Conservation (phyloP, 352 stramenopile species). For the Saprolegnia diclina region DNA sequence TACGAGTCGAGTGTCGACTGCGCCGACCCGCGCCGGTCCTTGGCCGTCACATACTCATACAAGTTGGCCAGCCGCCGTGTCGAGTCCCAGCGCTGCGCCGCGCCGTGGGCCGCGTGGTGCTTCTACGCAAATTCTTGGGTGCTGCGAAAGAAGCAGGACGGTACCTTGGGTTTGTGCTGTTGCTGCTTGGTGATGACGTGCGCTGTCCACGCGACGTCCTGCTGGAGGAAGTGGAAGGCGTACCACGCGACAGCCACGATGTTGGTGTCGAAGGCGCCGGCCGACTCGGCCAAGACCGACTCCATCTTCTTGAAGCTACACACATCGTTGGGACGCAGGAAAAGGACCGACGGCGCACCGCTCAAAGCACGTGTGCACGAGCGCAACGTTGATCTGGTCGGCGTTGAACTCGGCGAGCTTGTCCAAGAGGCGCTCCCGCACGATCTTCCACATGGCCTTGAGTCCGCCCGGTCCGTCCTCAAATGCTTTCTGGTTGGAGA, state of each 20-base stretch:
- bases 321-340: too few relatives aligned
- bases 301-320: slow-evolving; percentile 9
- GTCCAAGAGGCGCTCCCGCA: slow-evolving; percentile 9
- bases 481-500: slow-evolving; percentile 10
- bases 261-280: background rate
- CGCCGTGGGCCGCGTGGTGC: background rate
- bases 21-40: background rate
- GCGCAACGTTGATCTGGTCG: slow-evolving; percentile 15
- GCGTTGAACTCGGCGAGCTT: slow-evolving; percentile 9
- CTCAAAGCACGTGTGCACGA: slow-evolving; percentile 18
- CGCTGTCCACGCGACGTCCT: slow-evolving; percentile 16
- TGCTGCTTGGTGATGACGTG: slow-evolving; percentile 11
- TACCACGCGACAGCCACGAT: slow-evolving; percentile 14
- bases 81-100: slow-evolving; percentile 1
- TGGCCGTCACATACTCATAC: slow-evolving; percentile 7
- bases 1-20: background rate
- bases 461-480: slow-evolving; percentile 15
- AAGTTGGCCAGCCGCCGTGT: slow-evolving; percentile 3
- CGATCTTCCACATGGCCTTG: slow-evolving; percentile 15
- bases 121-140: slow-evolving; percentile 11
- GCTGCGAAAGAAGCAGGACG: too few relatives aligned
- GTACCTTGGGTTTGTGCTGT: slow-evolving; percentile 7
- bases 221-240: slow-evolving; percentile 26
- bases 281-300: background rate
- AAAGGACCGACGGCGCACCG: background rate